These are phyloP conservation scores for Solanum arcanum DNA, from an alignment of 257 asterid species.

Conservation along the genomic window DNA sequence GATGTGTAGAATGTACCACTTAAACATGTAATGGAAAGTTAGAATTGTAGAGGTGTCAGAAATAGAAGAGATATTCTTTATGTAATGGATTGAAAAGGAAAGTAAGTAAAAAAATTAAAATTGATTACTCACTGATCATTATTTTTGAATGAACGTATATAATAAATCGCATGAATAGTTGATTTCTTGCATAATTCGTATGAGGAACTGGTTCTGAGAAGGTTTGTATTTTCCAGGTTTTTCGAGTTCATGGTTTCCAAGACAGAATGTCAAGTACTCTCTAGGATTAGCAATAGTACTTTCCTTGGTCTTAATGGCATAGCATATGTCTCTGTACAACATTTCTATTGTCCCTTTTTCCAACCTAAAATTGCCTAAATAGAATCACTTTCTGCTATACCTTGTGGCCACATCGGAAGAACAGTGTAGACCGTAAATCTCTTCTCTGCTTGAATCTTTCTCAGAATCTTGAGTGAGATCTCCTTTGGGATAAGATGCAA, in stretches of 20 bases:
- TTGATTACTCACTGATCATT: no score
- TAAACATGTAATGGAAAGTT: background rate
- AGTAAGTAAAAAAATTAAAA: no score
- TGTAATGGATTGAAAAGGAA: no score
- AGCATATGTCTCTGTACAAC: conserved; percentile 68
- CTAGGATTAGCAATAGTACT: no score
- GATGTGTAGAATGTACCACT: no score
- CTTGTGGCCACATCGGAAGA: conserved; percentile 97
- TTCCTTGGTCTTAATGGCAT: background rate
- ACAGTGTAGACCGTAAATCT: conserved; percentile 59
- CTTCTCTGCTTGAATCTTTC: conserved; percentile 56
- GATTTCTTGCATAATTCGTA: conserved; percentile 52
- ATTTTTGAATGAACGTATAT: no score
- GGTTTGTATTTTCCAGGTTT: no score
- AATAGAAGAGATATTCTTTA: no score
- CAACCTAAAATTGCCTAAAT: conserved; percentile 87
- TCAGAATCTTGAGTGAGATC: conserved; percentile 62
- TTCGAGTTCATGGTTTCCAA: no score
- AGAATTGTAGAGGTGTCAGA: background rate
- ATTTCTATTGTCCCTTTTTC: conserved; percentile 89
- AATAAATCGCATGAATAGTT: conserved; percentile 66
- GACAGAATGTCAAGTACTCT: no score
- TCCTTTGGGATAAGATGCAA: conserved; percentile 70
- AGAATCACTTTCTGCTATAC: conserved; percentile 58
- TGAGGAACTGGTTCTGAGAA: no score